A percentile compares a stretch with the other conserved stretches of the same genome.
Evolutionary conservation across 2,329 filamentous ascomycete genomes (phyloP).

Genomic region (Colletotrichum musae): DNA sequence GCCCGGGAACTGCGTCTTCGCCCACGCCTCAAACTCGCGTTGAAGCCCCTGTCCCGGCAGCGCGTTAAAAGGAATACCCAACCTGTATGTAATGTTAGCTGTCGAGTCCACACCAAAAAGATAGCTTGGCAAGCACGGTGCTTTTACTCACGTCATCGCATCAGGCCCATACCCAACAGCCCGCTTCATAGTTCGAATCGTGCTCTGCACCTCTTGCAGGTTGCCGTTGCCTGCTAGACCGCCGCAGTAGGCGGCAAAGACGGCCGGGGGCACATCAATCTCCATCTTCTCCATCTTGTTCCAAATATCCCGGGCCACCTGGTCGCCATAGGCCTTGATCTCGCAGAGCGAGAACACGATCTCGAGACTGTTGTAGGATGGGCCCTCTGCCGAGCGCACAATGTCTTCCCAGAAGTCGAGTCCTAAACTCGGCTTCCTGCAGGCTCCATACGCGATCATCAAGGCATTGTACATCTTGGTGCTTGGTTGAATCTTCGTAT

Average conservation of each 20-base stretch:
- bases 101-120: background rate
- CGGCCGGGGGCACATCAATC: constrained; percentile 79
- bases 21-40: constrained; percentile 81
- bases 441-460: constrained; percentile 87
- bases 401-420: constrained; percentile 89
- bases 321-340: constrained; percentile 69
- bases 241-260: constrained; percentile 84
- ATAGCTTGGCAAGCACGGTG: background rate
- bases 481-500: constrained; percentile 81
- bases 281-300: constrained; percentile 79
- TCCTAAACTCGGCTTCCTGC: constrained; percentile 75
- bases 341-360: constrained; percentile 88
- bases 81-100: constrained; percentile 58
- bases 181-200: constrained; percentile 77
- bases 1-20: constrained; percentile 75
- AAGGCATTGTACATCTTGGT: constrained; percentile 86
- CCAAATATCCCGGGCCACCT: constrained; percentile 78
- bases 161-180: constrained; percentile 79
- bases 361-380: constrained; percentile 83
- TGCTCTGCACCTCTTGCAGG: constrained; percentile 75
- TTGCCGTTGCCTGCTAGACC: constrained; percentile 82
- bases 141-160: constrained; percentile 75
- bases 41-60: constrained; percentile 77
- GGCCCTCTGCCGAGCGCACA: constrained; percentile 86
- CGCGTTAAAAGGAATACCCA: constrained; percentile 84